Conservation (phyloP, 176 grass and related monocot species). For the Urochloa ruziziensis region DNA sequence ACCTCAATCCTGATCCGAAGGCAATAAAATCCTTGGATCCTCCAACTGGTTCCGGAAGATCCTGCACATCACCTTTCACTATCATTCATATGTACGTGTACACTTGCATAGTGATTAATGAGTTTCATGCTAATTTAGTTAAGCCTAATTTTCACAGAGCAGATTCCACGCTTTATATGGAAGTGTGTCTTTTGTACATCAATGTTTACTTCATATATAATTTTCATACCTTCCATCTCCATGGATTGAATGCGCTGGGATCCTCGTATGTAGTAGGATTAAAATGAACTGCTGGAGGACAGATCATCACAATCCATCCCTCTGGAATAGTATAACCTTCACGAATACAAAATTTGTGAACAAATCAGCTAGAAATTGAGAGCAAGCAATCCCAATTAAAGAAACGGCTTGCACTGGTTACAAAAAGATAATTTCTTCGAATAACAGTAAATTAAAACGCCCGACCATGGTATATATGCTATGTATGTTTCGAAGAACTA, state of each 20-base stretch:
- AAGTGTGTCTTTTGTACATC: neutral
- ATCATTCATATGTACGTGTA: neutral
- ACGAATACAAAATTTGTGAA: neutral
- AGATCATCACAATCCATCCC: conserved; percentile 50
- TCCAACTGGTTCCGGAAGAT: conserved; percentile 26
- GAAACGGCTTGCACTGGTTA: neutral
- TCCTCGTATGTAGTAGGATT: conserved; percentile 45
- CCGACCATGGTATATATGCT: no score
- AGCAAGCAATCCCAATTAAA: no score
- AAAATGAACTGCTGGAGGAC: conserved; percentile 32
- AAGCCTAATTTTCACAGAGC: neutral
- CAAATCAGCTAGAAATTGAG: neutral
- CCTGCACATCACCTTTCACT: conserved; percentile 7
- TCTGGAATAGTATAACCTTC: conserved; percentile 51
- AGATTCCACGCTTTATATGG: no score
- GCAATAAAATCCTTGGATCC: conserved; percentile 64
- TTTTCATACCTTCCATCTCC: conserved; percentile 61
- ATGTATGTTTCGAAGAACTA: neutral
- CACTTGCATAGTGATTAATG: neutral
- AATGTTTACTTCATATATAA: neutral
- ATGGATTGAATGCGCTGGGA: conserved; percentile 48
- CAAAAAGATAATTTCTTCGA: neutral
- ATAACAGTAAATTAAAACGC: neutral
- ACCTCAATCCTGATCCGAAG: conserved; percentile 49
- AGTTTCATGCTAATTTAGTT: neutral